These are phyloP conservation scores for Coniosporium apollinis DNA, from an alignment of 495 filamentous ascomycete genomes.

Conservation along the genomic window DNA sequence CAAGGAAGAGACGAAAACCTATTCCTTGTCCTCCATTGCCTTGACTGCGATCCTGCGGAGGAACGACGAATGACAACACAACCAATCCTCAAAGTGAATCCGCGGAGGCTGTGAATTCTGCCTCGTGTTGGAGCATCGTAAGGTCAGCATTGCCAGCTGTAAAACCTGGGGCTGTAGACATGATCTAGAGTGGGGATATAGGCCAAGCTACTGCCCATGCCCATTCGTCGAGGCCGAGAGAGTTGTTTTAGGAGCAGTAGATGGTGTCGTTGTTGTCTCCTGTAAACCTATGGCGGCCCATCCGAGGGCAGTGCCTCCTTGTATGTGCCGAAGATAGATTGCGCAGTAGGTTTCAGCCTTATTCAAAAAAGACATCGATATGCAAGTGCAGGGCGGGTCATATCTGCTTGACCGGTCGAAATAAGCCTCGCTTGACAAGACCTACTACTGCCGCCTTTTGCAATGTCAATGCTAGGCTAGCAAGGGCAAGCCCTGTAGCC, in stretches of 20 bases:
- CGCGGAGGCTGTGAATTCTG: conserved; percentile 1
- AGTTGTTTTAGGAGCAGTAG: conserved; percentile 1
- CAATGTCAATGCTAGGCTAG: too few relatives aligned
- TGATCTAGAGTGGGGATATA: not conserved
- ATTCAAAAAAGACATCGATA: conserved; percentile 2
- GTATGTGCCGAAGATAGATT: conserved; percentile 2
- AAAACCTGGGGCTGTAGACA: not conserved
- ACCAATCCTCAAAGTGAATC: too few relatives aligned
- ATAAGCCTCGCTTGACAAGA: too few relatives aligned
- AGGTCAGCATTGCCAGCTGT: not conserved
- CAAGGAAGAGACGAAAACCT: not conserved
- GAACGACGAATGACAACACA: too few relatives aligned
- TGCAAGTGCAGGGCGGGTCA: not conserved
- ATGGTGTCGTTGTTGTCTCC: conserved; percentile 1
- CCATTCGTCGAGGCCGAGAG: conserved; percentile 1
- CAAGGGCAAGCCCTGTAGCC: too few relatives aligned
- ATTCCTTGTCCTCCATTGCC: too few relatives aligned
- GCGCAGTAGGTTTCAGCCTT: conserved; percentile 1
- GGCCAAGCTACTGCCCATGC: not conserved
- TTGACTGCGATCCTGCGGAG: too few relatives aligned
- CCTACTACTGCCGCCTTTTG: too few relatives aligned
- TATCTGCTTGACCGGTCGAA: too few relatives aligned
- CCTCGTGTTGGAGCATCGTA: not conserved
- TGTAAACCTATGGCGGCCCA: not conserved
- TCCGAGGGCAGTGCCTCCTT: not conserved